These are phyloP conservation scores for Amorphotheca resinae DNA, from an alignment of 495 filamentous ascomycete species.

Conservation along the genomic window DNA sequence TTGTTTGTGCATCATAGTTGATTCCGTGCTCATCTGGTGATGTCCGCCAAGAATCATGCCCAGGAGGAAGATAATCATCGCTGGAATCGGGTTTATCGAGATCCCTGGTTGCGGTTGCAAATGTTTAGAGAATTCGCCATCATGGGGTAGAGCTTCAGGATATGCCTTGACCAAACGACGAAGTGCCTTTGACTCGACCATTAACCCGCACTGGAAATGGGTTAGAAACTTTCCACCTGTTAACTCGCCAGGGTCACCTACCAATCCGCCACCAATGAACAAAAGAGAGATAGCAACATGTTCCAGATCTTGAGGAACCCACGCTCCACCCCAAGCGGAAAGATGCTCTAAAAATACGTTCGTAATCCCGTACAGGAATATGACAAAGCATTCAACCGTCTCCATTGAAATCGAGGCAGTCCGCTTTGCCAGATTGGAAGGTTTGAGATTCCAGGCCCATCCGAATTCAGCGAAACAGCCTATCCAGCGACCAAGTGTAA, in stretches of 20 bases:
- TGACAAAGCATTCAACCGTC: background rate
- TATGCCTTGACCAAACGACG: background rate
- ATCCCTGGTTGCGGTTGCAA: too few relatives aligned
- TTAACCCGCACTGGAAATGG: background rate
- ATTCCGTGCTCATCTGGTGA: too few relatives aligned
- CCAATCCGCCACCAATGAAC: background rate
- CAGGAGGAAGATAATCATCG: too few relatives aligned
- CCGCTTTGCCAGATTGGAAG: background rate
- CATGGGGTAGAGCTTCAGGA: too few relatives aligned
- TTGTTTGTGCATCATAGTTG: too few relatives aligned
- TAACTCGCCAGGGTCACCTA: background rate
- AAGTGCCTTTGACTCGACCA: background rate
- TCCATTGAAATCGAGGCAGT: background rate
- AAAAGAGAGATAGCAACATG: background rate
- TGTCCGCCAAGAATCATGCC: too few relatives aligned
- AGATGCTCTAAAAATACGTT: background rate
- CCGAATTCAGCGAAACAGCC: conserved; percentile 81
- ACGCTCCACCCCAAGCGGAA: background rate
- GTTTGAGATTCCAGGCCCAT: conserved; percentile 37
- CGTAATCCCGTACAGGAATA: background rate
- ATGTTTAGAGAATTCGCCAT: too few relatives aligned
- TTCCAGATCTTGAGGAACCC: background rate
- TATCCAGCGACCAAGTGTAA: conserved; percentile 78
- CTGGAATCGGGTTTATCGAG: too few relatives aligned
- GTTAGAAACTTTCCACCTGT: background rate